A percentile compares a stretch with the other conserved stretches of the same genome.
phyloP scores from a whole-genome alignment of 169 alveolate genomes.

The Cytauxzoon felis region DNA sequence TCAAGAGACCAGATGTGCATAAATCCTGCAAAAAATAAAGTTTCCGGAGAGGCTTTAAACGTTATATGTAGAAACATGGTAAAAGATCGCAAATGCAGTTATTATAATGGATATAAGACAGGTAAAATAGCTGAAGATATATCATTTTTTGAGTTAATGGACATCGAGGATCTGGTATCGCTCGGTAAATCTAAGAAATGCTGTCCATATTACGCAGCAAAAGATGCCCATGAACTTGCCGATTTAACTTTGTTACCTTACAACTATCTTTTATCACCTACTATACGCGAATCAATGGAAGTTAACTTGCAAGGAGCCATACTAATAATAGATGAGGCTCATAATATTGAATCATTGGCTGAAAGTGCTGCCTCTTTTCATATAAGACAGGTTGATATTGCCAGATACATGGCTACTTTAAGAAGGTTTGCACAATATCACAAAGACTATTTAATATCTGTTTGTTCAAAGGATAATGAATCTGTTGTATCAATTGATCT shows the following conservation, averaged over 20 bases:
- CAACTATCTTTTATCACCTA: conserved; percentile 84
- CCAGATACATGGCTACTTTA: conserved; percentile 31
- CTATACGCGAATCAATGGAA: conserved; percentile 75
- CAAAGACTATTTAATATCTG: conserved; percentile 1
- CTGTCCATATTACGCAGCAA: conserved; percentile 89
- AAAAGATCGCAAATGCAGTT: conserved; percentile 72
- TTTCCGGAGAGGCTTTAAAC: conserved; percentile 74
- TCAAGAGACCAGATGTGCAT: conserved; percentile 88
- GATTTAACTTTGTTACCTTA: conserved; percentile 88
- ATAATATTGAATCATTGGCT: conserved; percentile 85
- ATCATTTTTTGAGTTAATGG: conserved; percentile 77
- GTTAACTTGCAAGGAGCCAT: conserved; percentile 77
- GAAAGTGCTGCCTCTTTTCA: conserved; percentile 81
- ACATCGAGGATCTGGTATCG: conserved; percentile 82
- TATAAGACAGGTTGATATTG: conserved; percentile 65
- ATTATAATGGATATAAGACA: conserved; percentile 71
- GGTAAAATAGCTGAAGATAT: conserved; percentile 53
- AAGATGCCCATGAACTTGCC: conserved; percentile 76
- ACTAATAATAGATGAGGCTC: conserved; percentile 93
- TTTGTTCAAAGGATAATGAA: neutral
- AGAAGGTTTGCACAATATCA: conserved; percentile 19
- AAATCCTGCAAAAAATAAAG: conserved; percentile 71
- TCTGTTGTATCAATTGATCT: conserved; percentile 10
- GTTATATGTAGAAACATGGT: conserved; percentile 72
- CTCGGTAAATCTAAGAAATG: conserved; percentile 66